Base-by-base conservation (phyloP, 306 rosid genomes). In the Inga oerstediana region DNA sequence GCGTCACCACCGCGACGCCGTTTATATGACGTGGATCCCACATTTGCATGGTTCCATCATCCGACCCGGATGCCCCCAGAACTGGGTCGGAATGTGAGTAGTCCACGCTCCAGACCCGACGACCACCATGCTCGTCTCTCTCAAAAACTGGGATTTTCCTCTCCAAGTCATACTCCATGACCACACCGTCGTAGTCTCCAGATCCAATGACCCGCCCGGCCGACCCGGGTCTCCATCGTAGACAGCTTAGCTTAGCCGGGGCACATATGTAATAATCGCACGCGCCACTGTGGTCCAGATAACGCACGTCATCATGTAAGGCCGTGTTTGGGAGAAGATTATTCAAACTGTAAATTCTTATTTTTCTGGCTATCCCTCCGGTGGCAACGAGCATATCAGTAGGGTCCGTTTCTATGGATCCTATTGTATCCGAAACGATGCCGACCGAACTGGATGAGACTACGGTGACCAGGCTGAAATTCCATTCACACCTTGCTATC, bases 111-210 rank as follows among this genome's bases (percentile, higher is more conserved):
- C 94, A 89, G 2, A 91, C 91, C 37, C 93, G 85, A 8, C 94
- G 89, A 6, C 94, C 94, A 3, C 91, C 91, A 68, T 91, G 94
- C 80, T 91, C 94, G 79, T 91, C 94, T 2, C 94, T 88, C 84
- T 91, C 94, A 27, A 88, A 91, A 32, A 91, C 46, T 0, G 94
- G 94, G 0, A 79, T 35, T 34, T 64, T 78, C 4, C 49, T 70
- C 34, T 89, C 91, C 2, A 91, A 88, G 49, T 91, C 94, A 62
- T 91, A 91, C 82, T 91, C 94, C 77, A 58, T 84, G 14, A 91
- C 87, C 37, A 89, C 93, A 20, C 94, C 94, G 34, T 91, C 94
- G 75, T 91, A 91, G 85, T 91, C 94, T 0, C 93, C 93, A 20
- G 93, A 79, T 12, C 91, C 89, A 12, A 91, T 35, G 20, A 91